Evolutionary conservation across 768 basidiomycete species (phyloP).

Genomic region (Dendrothele bispora): DNA sequence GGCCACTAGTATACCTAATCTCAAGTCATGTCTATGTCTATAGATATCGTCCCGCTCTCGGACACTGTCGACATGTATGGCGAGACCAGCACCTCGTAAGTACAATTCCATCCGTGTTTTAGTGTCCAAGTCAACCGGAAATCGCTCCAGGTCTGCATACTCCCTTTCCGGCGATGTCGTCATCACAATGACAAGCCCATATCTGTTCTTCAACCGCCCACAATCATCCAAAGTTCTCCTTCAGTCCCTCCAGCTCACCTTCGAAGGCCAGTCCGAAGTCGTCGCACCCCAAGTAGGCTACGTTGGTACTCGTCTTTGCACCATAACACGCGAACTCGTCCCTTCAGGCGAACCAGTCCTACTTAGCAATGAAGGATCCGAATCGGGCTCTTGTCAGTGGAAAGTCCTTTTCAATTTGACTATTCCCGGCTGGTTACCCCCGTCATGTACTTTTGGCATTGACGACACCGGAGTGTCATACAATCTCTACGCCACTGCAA

Average conservation of each 20-base stretch:
- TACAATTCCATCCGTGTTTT: slow-evolving; percentile 11
- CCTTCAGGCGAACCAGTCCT: slow-evolving; percentile 56
- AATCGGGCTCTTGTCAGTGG: slow-evolving; percentile 52
- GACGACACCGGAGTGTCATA: slow-evolving; percentile 63
- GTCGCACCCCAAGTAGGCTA: slow-evolving; percentile 67
- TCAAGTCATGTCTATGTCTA: slow-evolving; percentile 59
- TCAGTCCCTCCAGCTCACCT: slow-evolving; percentile 69
- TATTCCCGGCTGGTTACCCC: slow-evolving; percentile 91
- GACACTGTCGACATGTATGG: slow-evolving; percentile 70
- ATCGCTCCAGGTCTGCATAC: slow-evolving; percentile 66
- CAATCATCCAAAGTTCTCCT: slow-evolving; percentile 54
- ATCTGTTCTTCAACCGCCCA: slow-evolving; percentile 47
- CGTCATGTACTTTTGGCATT: slow-evolving; percentile 49
- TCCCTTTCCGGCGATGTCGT: slow-evolving; percentile 84
- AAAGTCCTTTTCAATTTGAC: slow-evolving; percentile 78
- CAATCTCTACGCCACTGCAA: slow-evolving; percentile 64
- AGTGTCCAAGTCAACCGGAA: background rate
- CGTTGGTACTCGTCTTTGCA: slow-evolving; percentile 64
- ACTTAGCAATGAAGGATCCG: slow-evolving; percentile 63
- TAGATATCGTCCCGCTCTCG: slow-evolving; percentile 62
- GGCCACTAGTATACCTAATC: no score
- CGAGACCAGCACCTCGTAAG: slow-evolving; percentile 64
- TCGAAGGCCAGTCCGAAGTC: slow-evolving; percentile 86
- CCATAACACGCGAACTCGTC: slow-evolving; percentile 62
- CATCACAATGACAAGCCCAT: slow-evolving; percentile 58